These are phyloP conservation scores for Hypoxylon cercidicola DNA, from an alignment of 495 filamentous ascomycete species.

Conservation along the genomic window DNA sequence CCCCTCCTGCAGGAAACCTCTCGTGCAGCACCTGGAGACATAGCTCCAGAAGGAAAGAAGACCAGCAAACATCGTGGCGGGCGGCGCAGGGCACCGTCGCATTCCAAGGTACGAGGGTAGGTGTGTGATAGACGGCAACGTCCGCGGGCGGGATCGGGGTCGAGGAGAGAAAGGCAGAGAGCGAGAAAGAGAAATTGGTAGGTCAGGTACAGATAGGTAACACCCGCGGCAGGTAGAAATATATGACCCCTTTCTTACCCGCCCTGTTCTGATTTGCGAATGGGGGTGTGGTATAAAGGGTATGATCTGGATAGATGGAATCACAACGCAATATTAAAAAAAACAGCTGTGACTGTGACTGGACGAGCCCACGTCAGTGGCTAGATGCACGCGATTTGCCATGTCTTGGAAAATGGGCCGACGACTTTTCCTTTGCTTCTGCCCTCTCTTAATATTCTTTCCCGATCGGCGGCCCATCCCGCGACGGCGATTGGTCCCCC, in stretches of 20 bases:
- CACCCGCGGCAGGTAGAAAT: conserved; percentile 36
- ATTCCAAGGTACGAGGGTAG: conserved; percentile 29
- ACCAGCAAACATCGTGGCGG: conserved; percentile 9
- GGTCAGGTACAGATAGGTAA: conserved; percentile 17
- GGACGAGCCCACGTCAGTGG: conserved; percentile 19
- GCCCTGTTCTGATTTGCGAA: conserved; percentile 35
- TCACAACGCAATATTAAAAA: conserved; percentile 21
- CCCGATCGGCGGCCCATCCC: conserved; percentile 33
- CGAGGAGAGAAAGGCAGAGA: background rate
- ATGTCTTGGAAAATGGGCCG: conserved; percentile 37
- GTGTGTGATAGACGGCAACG: conserved; percentile 4
- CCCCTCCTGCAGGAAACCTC: conserved; percentile 28
- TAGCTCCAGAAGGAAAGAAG: background rate
- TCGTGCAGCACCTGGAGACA: background rate
- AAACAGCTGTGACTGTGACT: conserved; percentile 31
- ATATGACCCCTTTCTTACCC: conserved; percentile 38
- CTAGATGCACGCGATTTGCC: conserved; percentile 40
- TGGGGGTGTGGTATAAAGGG: conserved; percentile 4
- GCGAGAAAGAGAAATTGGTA: conserved; percentile 4
- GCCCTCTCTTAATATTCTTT: conserved; percentile 15
- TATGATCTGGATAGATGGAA: conserved; percentile 26
- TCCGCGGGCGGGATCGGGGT: conserved; percentile 38
- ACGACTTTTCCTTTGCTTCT: background rate
- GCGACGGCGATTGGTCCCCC: conserved; percentile 23
- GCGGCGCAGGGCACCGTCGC: conserved; percentile 32